Conservation (phyloP, 1,284 basidiomycete genomes). For the Cryptococcus sp. region DNA sequence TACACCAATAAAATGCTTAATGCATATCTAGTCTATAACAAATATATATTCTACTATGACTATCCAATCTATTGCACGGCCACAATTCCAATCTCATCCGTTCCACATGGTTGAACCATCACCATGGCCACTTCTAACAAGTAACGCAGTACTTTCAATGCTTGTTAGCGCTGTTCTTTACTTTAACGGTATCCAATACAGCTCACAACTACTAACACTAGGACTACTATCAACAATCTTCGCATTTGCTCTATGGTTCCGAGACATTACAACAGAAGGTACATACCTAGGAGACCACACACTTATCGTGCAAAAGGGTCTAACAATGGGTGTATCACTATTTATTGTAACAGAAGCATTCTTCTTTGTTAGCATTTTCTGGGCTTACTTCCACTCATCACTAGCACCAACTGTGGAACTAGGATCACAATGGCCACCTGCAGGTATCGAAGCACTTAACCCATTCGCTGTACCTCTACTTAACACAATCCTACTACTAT, state of each 20-base stretch:
- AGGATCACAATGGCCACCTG: conserved; percentile 18
- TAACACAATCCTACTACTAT: conserved; percentile 7
- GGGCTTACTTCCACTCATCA: conserved; percentile 39
- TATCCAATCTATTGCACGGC: neutral
- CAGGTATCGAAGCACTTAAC: conserved; percentile 4
- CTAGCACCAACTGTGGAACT: conserved; percentile 39
- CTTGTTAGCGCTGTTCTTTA: neutral
- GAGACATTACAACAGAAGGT: conserved; percentile 27
- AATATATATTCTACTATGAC: neutral
- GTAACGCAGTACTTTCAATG: conserved; percentile 2
- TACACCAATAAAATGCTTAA: neutral
- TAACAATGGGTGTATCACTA: too few species aligned
- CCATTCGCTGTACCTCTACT: conserved; percentile 6
- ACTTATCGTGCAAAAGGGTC: conserved; percentile 50
- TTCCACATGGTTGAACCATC: conserved; percentile 4
- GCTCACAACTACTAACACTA: neutral
- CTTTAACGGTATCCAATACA: neutral
- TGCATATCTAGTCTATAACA: conserved; percentile 1
- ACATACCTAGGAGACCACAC: conserved; percentile 51
- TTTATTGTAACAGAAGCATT: conserved; percentile 32
- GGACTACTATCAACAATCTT: conserved; percentile 1
- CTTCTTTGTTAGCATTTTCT: conserved; percentile 49
- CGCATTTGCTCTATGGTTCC: conserved; percentile 3
- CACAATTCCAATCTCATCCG: conserved; percentile 1
- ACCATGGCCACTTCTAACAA: conserved; percentile 3